Percentiles rank a stretch among this genome's conserved stretches.
Evolutionary conservation across 345 rosid genomes (phyloP).

Genomic region (Melaleuca quinquenervia): DNA sequence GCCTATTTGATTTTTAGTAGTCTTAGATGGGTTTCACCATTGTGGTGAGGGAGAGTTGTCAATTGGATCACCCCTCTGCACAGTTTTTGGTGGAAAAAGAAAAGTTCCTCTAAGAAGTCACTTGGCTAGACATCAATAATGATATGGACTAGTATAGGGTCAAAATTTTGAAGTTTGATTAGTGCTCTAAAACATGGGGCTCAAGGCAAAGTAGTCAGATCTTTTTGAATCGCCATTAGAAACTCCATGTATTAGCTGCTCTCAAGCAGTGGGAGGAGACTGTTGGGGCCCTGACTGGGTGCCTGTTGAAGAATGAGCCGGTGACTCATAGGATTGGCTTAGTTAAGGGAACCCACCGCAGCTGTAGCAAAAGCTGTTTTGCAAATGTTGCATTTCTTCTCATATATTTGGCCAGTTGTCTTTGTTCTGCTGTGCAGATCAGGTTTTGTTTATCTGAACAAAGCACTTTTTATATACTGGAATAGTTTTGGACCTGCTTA

Average conservation of each 20-base stretch:
- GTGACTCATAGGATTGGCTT: background rate
- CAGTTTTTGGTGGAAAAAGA: background rate
- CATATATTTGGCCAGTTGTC: background rate
- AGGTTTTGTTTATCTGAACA: background rate
- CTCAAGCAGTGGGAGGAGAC: background rate
- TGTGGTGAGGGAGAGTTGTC: background rate
- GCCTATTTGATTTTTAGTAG: background rate
- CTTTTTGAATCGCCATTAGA: background rate
- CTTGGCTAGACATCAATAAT: background rate
- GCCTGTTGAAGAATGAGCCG: background rate
- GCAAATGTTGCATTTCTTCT: background rate
- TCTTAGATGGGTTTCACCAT: background rate
- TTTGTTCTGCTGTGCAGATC: background rate
- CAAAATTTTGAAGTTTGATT: background rate
- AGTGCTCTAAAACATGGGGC: background rate
- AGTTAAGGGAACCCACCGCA: background rate
- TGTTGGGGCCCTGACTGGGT: background rate
- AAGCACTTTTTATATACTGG: background rate
- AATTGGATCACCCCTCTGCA: background rate
- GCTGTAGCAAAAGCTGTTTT: background rate
- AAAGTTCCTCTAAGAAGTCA: background rate
- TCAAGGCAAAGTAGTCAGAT: background rate
- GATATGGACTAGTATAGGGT: background rate
- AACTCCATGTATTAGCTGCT: background rate
- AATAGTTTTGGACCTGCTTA: background rate